A percentile compares a stretch with the other conserved stretches of the same genome.
These are phyloP conservation scores for Saccharomyces mikatae DNA, from an alignment of 805 yeast species.

Conservation along the genomic window DNA sequence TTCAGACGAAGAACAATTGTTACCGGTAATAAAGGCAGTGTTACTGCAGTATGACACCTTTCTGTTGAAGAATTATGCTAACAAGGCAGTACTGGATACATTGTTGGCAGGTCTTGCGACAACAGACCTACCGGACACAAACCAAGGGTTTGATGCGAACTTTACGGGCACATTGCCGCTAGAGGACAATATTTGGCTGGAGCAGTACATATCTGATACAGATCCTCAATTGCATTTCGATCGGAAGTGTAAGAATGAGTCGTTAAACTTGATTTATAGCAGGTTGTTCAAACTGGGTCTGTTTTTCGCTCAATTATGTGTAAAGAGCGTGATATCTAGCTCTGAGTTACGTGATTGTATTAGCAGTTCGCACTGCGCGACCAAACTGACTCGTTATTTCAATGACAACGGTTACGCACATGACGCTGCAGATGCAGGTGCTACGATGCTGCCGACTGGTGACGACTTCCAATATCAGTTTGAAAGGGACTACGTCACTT, in stretches of 20 bases:
- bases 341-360: background rate
- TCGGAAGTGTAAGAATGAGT: constrained; percentile 9
- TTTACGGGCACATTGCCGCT: constrained; percentile 21
- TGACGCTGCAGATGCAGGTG: background rate
- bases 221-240: constrained; percentile 12
- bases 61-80: constrained; percentile 27
- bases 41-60: constrained; percentile 21
- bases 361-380: constrained; percentile 7
- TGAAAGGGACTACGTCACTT: constrained; percentile 12
- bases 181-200: constrained; percentile 12
- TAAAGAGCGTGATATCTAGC: constrained; percentile 11
- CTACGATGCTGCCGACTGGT: constrained; percentile 8
- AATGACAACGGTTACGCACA: background rate
- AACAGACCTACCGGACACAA: constrained; percentile 6
- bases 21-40: constrained; percentile 18
- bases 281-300: constrained; percentile 18
- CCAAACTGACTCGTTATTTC: constrained; percentile 19
- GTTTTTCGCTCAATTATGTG: constrained; percentile 17
- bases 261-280: constrained; percentile 12
- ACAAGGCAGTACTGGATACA: constrained; percentile 12
- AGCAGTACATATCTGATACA: constrained; percentile 24
- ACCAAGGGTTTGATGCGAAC: constrained; percentile 22
- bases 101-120: constrained; percentile 6
- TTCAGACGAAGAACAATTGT: constrained; percentile 18
- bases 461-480: constrained; percentile 14